A percentile compares a stretch with the other conserved stretches of the same genome.
Evolutionary conservation across 345 rosid genomes (phyloP).

Genomic region (Schrenkiella parvula): DNA sequence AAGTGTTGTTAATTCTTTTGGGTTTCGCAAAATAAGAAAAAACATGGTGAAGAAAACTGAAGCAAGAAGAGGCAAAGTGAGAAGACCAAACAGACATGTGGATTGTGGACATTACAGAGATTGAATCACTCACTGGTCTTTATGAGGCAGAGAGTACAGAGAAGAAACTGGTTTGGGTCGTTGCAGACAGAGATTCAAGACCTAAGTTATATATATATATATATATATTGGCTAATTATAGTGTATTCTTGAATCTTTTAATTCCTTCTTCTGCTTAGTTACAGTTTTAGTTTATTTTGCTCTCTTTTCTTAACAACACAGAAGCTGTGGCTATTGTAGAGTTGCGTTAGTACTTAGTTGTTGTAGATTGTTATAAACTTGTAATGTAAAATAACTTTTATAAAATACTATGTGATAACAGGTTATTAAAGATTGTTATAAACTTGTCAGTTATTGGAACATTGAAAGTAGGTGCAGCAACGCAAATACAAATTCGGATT

Average conservation of each 20-base stretch:
- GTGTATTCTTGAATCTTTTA: slow-evolving; percentile 5
- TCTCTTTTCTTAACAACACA: neutral
- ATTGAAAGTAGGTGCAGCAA: neutral
- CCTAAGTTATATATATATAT: neutral
- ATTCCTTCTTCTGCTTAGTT: neutral
- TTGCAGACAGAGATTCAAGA: slow-evolving; percentile 10
- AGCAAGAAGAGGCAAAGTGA: neutral
- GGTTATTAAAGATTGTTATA: slow-evolving; percentile 1
- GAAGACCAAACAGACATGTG: neutral
- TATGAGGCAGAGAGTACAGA: slow-evolving; percentile 12
- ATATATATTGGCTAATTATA: slow-evolving; percentile 7
- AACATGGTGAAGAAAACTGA: neutral
- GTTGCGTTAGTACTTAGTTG: neutral
- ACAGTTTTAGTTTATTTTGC: neutral
- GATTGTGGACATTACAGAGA: neutral
- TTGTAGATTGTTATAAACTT: slow-evolving; percentile 3
- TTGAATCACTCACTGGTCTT: neutral
- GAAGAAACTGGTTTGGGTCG: neutral
- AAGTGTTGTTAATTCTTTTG: neutral
- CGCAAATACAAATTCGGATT: neutral
- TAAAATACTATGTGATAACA: neutral
- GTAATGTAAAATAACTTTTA: slow-evolving; percentile 2
- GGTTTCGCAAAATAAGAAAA: neutral
- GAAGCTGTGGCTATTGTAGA: slow-evolving; percentile 11
- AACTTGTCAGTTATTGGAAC: neutral